Evolutionary conservation across 352 stramenopile genomes (phyloP), one percentile per base, ranked within the genome.

Genomic region (Pythium brassicae): DNA sequence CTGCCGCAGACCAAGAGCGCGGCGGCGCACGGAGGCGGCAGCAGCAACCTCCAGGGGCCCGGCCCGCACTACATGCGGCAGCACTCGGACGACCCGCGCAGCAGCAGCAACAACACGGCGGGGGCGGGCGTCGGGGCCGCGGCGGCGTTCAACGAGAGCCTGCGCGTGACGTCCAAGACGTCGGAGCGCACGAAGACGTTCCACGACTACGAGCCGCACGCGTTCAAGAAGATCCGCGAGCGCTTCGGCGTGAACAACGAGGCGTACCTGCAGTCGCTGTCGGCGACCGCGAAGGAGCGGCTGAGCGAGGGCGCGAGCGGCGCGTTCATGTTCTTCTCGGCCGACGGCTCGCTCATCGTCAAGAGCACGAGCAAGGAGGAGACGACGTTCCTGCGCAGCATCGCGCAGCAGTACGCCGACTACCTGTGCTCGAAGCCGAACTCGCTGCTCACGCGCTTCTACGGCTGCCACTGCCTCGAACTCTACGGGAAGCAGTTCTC

Each of bases 271-370:
- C 72, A 87, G 52, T 87, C 86, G 46, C 71, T 97, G 35, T 87
- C 83, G 23, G 75, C 82, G 20, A 97, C 88, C 9, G 80, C 81
- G 23, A 95, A 96, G 53, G 89, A 96, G 47, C 86, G 86, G 25
- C 50, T 97, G 51, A 91, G 78, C 49, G 89, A 96, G 74, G 89
- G 89, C 19, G 84, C 87, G 1, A 92, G 81, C 61, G 86, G 86
- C 40, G 89, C 86, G 9, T 97, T 97, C 64, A 95, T 97, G 83
- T 97, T 97, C 63, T 96, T 91, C 57, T 95, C 85, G 7, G 80
- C 77, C 27, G 87, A 97, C 64, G 80, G 82, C 6, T 85, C 80
- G 57, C 68, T 96, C 19, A 95, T 97, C 34, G 87, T 97, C 50
- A 97, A 97, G 70, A 96, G 83, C 71, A 95, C 83, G 27, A 93